These are phyloP conservation scores for Artemisia annua DNA, from an alignment of 129 eudicot genomes.

Conservation along the genomic window DNA sequence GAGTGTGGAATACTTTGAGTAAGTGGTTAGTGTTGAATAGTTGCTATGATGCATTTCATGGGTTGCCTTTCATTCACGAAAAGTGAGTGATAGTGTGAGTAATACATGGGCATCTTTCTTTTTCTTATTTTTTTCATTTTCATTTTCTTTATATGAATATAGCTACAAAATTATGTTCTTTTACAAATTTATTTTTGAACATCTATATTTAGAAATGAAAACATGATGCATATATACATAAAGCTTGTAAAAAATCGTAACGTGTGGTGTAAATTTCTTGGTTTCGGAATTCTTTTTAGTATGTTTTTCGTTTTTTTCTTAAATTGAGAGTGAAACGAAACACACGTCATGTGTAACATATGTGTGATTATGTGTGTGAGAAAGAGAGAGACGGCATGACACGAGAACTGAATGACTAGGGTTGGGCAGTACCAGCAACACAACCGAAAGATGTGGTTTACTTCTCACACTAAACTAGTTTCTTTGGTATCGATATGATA, in stretches of 20 bases:
- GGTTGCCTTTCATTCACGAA: conserved; percentile 86
- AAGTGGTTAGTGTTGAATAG: conserved; percentile 57
- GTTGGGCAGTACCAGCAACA: conserved; percentile 45
- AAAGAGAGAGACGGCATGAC: conserved; percentile 24
- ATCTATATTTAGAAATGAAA: not conserved
- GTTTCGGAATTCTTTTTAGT: not conserved
- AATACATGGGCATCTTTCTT: conserved; percentile 47
- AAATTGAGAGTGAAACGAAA: conserved; percentile 20
- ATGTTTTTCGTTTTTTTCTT: not conserved
- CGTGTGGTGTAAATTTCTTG: not conserved
- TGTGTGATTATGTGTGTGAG: conserved; percentile 26
- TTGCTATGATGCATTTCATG: conserved; percentile 46
- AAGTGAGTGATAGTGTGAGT: conserved; percentile 64
- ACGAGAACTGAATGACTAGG: conserved; percentile 33
- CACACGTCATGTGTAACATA: conserved; percentile 18
- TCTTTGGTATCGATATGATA: not conserved
- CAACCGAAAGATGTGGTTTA: conserved; percentile 63
- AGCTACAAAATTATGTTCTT: not conserved
- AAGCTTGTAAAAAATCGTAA: not conserved
- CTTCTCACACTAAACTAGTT: conserved; percentile 19
- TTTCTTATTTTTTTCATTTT: not conserved
- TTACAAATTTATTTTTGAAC: not conserved
- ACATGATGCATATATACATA: not conserved
- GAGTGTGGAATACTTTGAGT: conserved; percentile 63
- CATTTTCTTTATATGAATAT: not conserved